Evolutionary conservation across 441 rosid genomes (phyloP), one percentile per base, ranked within the genome.

Genomic region (Adansonia gregorii): DNA sequence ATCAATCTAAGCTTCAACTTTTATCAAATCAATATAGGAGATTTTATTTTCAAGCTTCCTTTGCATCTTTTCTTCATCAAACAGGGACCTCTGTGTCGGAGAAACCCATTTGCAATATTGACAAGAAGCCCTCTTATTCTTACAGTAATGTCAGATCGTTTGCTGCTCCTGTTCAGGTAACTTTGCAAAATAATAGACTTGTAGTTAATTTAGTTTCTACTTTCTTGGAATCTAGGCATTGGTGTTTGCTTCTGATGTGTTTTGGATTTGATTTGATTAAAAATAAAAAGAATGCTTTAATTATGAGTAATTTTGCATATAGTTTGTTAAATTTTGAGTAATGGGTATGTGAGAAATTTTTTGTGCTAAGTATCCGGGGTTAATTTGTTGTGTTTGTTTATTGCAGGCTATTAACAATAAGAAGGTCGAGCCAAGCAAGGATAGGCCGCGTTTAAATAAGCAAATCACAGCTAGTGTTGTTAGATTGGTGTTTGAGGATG

Each of bases 401-500:
- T 86, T 76, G 74, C 83, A 86, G 91, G 85, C 75, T 66, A 83
- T 68, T 83, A 75, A 45, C 65, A 85, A 80, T 70, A 77, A 85
- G 78, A 77, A 85, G 78, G 88, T 84, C 35, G 89, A 87, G 59
- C 67, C 79, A 78, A 79, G 58, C 27, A 52, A 19, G 8, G 27
- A 6, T 67, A 87, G 82, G 45, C 83, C 77, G 0, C 79, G 83
- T 8, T 75, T 91, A 63, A 92, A 92, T 78, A 87, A 81, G 14
- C 66, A 89, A 69, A 89, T 92, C 59, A 77, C 39, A 35, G 88
- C 86, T 63, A 75, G 14, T 15, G 24, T 58, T 78, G 84, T 92
- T 39, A 83, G 96, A 84, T 85, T 92, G 27, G 96, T 90, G 67
- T 72, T 45, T 8, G 94, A 84, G 7, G 89, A 88, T 68, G 94